A percentile compares a stretch with the other conserved stretches of the same genome.
Conservation (phyloP, 2,329 filamentous ascomycete genomes). For the Emmonsiellopsis sp. region DNA sequence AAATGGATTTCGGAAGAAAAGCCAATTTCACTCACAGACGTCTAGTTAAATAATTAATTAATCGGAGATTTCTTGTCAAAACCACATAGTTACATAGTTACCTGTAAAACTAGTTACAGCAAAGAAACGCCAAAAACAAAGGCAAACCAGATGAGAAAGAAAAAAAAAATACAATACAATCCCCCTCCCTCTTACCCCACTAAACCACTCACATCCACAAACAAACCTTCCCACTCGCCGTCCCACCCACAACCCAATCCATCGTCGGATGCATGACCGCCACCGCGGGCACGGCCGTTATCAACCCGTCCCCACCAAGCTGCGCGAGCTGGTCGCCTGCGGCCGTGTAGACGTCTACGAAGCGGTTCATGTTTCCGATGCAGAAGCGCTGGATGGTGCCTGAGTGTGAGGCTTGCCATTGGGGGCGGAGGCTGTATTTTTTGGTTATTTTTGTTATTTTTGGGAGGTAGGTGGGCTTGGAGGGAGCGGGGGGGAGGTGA, state of each 20-base stretch:
- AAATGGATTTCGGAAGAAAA: no score
- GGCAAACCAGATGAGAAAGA: no score
- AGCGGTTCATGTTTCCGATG: conserved; percentile 96
- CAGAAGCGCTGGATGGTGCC: conserved; percentile 71
- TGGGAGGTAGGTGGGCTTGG: neutral
- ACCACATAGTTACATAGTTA: no score
- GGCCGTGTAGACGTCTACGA: conserved; percentile 80
- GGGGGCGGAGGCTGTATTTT: conserved; percentile 56
- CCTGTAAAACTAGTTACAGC: no score
- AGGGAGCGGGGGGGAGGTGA: neutral
- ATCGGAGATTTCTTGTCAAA: no score
- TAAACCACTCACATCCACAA: conserved; percentile 62
- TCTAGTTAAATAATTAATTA: no score
- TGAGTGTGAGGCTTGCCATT: conserved; percentile 75
- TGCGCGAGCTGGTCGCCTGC: conserved; percentile 83
- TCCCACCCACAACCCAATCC: conserved; percentile 90
- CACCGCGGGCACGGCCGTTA: conserved; percentile 89
- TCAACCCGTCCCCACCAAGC: conserved; percentile 68
- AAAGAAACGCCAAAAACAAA: no score
- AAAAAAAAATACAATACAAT: no score
- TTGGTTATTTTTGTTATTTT: neutral
- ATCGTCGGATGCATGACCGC: conserved; percentile 78
- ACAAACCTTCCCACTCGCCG: conserved; percentile 83
- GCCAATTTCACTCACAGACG: no score
- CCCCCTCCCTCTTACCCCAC: neutral